Evolutionary conservation across 2,329 filamentous ascomycete genomes (phyloP), one percentile per base, ranked within the genome.

Genomic region (Ophioceras dolichostomum): DNA sequence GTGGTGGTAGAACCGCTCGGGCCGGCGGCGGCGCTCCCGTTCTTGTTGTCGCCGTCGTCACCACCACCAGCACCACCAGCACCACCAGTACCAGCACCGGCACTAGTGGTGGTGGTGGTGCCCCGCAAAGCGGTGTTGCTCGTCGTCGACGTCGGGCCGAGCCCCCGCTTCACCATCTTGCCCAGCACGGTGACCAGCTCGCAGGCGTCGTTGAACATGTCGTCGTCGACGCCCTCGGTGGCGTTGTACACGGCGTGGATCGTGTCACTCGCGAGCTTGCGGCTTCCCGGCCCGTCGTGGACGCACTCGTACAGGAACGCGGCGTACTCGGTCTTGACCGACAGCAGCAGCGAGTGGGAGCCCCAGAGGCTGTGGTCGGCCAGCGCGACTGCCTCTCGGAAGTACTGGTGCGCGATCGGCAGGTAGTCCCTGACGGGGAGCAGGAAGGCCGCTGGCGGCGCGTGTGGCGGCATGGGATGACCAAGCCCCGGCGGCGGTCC

Each of bases 301-400:
- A 85, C 69, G 51, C 89, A 96, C 53, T 96, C 91, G 64, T 89
- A 95, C 1, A 95, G 64, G 54, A 95, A 98, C 0, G 88, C 88
- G 12, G 83, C 77, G 55, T 93, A 93, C 56, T 98, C 91, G 1
- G 94, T 81, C 50, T 91, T 91, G 37, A 94, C 81, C 0, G 85
- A 93, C 0, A 98, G 65, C 1, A 89, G 80, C 13, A 98, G 64
- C 0, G 91, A 91, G 53, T 96, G 87, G 0, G 85, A 93, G 3
- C 88, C 86, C 55, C 86, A 85, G 1, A 96, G 72, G 9, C 87
- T 66, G 19, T 67, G 62, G 34, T 88, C 83, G 2, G 89, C 83
- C 3, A 94, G 68, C 1, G 68, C 61, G 5, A 81, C 72, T 2
- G 87, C 88, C 40, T 87, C 79, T 30, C 73, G 72, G 55, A 98